Percentiles rank a stretch among this genome's conserved stretches.
These are phyloP conservation scores for Obelidium mucronatum DNA, from an alignment of 192 early-diverging fungal genomes.

Conservation along the genomic window DNA sequence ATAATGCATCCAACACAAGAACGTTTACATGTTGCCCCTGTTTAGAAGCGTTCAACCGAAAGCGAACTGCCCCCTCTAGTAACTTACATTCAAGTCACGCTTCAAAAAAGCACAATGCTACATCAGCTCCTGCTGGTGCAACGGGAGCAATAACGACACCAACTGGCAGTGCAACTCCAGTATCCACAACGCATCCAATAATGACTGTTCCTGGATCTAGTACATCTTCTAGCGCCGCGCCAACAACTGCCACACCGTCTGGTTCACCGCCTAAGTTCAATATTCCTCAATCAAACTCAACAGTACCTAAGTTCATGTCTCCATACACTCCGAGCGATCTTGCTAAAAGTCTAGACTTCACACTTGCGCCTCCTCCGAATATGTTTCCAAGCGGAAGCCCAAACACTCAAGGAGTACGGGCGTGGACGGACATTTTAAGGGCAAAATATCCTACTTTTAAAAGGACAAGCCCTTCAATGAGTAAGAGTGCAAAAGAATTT, in stretches of 20 bases:
- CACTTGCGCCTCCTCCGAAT: neutral
- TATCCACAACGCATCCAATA: too few relatives aligned
- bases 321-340: neutral
- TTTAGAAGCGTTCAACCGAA: too few relatives aligned
- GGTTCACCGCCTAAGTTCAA: neutral
- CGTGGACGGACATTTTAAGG: slow-evolving; percentile 20
- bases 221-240: neutral
- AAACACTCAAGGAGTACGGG: neutral
- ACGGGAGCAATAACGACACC: neutral
- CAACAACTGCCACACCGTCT: neutral
- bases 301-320: neutral
- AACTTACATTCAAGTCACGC: too few relatives aligned
- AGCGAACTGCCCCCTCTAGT: too few relatives aligned
- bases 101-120: too few relatives aligned
- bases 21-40: too few relatives aligned
- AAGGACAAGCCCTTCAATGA: slow-evolving; percentile 19
- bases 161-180: neutral
- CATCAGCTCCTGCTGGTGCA: too few relatives aligned
- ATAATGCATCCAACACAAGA: too few relatives aligned
- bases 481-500: slow-evolving; percentile 18
- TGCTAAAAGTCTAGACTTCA: neutral
- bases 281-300: too few relatives aligned
- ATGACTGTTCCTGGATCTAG: neutral
- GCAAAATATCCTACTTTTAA: slow-evolving; percentile 24
- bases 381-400: neutral